Evolutionary conservation across 495 filamentous ascomycete species (phyloP).

Genomic region (Aspergillus coremiiformis): DNA sequence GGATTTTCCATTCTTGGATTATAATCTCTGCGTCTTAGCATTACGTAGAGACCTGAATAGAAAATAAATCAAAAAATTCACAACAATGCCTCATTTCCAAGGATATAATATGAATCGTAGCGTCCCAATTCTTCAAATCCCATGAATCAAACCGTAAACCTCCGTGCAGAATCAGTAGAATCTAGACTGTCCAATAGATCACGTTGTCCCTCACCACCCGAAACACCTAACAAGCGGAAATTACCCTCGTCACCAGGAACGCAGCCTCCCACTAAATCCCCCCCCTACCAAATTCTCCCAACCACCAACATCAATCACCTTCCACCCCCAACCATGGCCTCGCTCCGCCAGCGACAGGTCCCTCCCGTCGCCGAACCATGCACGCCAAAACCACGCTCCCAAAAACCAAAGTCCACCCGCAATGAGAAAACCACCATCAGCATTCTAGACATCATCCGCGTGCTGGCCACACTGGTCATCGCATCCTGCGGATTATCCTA

Average conservation of each 20-base stretch:
- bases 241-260: no score
- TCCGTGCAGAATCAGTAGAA: no score
- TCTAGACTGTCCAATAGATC: no score
- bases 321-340: background rate
- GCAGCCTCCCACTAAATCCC: no score
- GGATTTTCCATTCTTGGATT: background rate
- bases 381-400: conserved; percentile 5
- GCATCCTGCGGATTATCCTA: conserved; percentile 68
- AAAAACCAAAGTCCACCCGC: conserved; percentile 9
- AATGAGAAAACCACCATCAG: conserved; percentile 32
- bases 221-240: no score
- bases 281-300: no score
- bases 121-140: no score
- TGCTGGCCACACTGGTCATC: conserved; percentile 61
- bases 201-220: no score
- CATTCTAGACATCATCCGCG: conserved; percentile 66
- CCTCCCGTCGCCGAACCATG: conserved; percentile 3
- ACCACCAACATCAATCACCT: background rate
- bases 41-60: no score
- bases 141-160: no score
- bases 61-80: no score
- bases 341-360: conserved; percentile 3
- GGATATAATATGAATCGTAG: no score
- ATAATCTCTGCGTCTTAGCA: background rate
- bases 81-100: background rate